phyloP scores from a whole-genome alignment of 176 grass and related monocot genomes.

The Carex littledalei region DNA sequence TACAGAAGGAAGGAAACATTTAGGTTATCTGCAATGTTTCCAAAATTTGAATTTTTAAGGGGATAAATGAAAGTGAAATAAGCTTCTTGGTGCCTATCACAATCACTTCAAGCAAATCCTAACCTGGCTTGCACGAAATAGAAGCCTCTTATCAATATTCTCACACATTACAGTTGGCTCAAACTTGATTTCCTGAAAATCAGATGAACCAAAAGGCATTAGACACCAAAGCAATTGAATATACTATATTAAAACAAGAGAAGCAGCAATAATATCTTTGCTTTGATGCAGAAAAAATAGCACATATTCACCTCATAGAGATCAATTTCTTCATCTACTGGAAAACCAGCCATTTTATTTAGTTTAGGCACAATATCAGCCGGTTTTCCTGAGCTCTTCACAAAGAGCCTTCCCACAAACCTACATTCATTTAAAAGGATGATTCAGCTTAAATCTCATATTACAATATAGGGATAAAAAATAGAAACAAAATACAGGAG shows the following conservation, averaged over 20 bases:
- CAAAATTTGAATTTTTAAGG: background rate
- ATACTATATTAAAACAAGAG: conserved; percentile 7
- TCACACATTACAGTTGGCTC: conserved; percentile 99
- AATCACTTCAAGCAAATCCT: conserved; percentile 1
- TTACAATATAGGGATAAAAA: background rate
- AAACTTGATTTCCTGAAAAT: conserved; percentile 91
- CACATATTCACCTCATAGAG: conserved; percentile 77
- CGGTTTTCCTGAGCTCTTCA: conserved; percentile 76
- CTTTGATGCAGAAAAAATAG: conserved; percentile 19
- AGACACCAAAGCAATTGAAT: conserved; percentile 17
- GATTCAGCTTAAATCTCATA: conserved; percentile 12
- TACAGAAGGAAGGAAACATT: background rate
- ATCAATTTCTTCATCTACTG: conserved; percentile 79
- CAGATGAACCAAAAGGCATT: conserved; percentile 26
- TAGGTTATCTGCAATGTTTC: background rate
- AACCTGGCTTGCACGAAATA: conserved; percentile 89
- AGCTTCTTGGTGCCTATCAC: background rate
- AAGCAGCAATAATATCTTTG: background rate
- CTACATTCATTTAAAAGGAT: conserved; percentile 39
- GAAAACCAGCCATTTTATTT: conserved; percentile 80
- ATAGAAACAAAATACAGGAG: conserved; percentile 13
- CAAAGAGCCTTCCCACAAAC: conserved; percentile 87
- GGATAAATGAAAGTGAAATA: background rate
- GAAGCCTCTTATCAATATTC: conserved; percentile 64
- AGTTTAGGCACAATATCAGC: conserved; percentile 75